phyloP scores from a whole-genome alignment of 345 rosid species.

The Eucalyptus viminalis region DNA sequence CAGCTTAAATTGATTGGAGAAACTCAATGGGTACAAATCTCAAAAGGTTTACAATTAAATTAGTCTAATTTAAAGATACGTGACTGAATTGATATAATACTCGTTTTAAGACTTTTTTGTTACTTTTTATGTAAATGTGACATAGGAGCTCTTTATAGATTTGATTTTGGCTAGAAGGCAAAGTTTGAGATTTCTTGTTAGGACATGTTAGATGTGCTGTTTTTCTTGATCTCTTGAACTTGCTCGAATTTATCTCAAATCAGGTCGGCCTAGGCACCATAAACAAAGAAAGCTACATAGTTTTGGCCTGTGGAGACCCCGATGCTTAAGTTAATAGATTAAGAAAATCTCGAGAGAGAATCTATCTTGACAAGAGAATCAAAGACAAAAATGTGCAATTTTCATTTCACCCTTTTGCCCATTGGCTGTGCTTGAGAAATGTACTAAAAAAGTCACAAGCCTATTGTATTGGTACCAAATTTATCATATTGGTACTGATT shows the following conservation, averaged over 20 bases:
- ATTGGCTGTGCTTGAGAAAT: neutral
- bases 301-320: neutral
- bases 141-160: neutral
- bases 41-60: no score
- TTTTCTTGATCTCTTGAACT: neutral
- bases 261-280: neutral
- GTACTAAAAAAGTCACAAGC: no score
- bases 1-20: no score
- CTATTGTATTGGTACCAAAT: no score
- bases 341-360: no score
- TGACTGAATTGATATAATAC: neutral
- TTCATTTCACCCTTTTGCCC: neutral
- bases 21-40: no score
- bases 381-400: neutral
- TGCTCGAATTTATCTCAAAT: neutral
- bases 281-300: neutral
- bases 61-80: no score
- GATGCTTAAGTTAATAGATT: neutral
- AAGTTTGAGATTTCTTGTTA: neutral
- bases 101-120: neutral
- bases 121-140: no score
- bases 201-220: neutral
- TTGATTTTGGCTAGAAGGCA: neutral
- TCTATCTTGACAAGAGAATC: neutral
- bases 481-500: fast-evolving